Percentiles rank a stretch among this genome's conserved stretches.
Evolutionary conservation across 805 yeast genomes (phyloP).

Genomic region (Phaffomyces antillensis): DNA sequence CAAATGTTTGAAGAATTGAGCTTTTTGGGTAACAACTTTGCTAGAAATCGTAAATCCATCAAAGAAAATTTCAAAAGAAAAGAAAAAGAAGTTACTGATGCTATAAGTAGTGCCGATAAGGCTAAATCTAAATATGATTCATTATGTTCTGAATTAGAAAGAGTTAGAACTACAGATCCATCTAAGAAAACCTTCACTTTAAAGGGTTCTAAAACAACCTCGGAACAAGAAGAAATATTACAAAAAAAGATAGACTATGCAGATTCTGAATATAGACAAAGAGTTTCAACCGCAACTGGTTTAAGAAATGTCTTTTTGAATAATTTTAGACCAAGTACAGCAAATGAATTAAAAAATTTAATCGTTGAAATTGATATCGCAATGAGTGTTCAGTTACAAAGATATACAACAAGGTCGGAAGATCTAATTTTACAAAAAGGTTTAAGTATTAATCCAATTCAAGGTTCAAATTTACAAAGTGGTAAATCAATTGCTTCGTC

Average conservation of each 20-base stretch:
- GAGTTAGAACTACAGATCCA: conserved; percentile 74
- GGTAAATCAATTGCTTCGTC: conserved; percentile 72
- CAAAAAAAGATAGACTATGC: conserved; percentile 74
- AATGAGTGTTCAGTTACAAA: conserved; percentile 77
- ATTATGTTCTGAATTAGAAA: conserved; percentile 81
- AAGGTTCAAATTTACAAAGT: conserved; percentile 45
- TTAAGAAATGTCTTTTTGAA: conserved; percentile 65
- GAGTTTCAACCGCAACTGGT: conserved; percentile 65
- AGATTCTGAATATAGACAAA: conserved; percentile 78
- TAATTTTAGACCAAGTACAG: conserved; percentile 70
- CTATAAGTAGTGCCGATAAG: conserved; percentile 80
- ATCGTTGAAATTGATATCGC: conserved; percentile 88
- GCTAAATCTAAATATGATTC: conserved; percentile 74
- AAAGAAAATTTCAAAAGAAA: conserved; percentile 78
- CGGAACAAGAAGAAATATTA: conserved; percentile 85
- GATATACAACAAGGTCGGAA: conserved; percentile 83
- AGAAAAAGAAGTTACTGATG: conserved; percentile 80
- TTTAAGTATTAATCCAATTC: conserved; percentile 70
- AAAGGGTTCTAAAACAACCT: conserved; percentile 69
- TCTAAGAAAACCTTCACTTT: conserved; percentile 75
- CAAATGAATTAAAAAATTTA: conserved; percentile 64
- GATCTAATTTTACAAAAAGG: conserved; percentile 80
- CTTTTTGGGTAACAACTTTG: conserved; percentile 62
- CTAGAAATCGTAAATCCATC: conserved; percentile 62
- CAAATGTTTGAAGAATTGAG: conserved; percentile 81